Evolutionary conservation across 164 flowering plant genomes (phyloP).

Genomic region (Tetrastigma voinierianum): DNA sequence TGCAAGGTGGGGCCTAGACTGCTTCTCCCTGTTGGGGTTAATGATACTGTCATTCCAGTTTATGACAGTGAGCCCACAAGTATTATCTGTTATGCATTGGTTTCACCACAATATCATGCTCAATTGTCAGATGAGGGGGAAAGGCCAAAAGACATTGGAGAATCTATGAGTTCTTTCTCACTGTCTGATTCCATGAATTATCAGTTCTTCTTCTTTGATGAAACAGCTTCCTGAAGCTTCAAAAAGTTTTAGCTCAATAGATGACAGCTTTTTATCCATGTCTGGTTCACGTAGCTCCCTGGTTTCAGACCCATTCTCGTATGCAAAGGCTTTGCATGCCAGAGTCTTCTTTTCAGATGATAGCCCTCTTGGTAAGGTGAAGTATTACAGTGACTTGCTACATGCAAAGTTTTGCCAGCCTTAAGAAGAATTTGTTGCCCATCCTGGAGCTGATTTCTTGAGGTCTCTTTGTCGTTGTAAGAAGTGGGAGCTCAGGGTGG

Average conservation of each 20-base stretch:
- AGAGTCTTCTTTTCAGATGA: constrained; percentile 69
- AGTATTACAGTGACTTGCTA: constrained; percentile 87
- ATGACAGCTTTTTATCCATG: constrained; percentile 60
- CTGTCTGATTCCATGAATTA: constrained; percentile 35
- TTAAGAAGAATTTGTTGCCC: constrained; percentile 84
- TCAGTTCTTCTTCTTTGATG: constrained; percentile 53
- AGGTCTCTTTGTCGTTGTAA: constrained; percentile 96
- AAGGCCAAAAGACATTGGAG: constrained; percentile 48
- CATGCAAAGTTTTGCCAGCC: constrained; percentile 83
- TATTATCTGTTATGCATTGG: constrained; percentile 69
- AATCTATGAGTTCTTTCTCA: constrained; percentile 40
- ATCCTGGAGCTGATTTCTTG: constrained; percentile 69
- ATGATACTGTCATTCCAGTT: constrained; percentile 81
- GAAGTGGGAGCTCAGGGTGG: constrained; percentile 99
- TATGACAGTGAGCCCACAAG: constrained; percentile 99
- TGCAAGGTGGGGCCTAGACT: constrained; percentile 68
- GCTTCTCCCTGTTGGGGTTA: constrained; percentile 71
- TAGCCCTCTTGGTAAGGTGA: constrained; percentile 75
- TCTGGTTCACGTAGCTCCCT: constrained; percentile 61
- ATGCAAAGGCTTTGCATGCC: constrained; percentile 65
- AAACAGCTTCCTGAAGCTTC: constrained; percentile 35
- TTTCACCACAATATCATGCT: constrained; percentile 57
- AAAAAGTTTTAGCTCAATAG: constrained; percentile 60
- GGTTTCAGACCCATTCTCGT: constrained; percentile 55
- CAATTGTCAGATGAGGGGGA: constrained; percentile 72